Base-by-base conservation (phyloP, 2,329 filamentous ascomycete genomes). In the Ceratocystis variospora region DNA sequence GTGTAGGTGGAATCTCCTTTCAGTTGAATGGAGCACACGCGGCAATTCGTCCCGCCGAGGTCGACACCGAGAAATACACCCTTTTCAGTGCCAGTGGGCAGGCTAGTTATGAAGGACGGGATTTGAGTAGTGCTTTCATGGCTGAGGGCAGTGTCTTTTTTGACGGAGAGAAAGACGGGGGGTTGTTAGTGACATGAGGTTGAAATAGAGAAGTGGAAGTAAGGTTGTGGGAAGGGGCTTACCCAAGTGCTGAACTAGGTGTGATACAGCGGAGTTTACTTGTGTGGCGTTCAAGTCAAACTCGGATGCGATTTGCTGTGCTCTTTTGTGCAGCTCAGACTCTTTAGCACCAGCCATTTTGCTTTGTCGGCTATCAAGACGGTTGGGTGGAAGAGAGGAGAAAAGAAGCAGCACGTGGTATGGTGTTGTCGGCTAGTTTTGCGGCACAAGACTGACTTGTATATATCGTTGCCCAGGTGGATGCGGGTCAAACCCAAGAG, bases 21-120 rank as follows among this genome's bases (percentile, higher is more conserved):
- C 44, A 76, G 57, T 6, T 72, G 65, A 1, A 76, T 71, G 0
- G 72, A 73, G 25, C 73, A 75, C 10, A 75, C 71, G 12, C 74
- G 70, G 45, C 73, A 70, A 44, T 76, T 75, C 5, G 74, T 76
- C 1, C 74, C 74, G 1, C 74, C 74, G 0, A 76, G 70, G 46
- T 76, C 74, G 25, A 76, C 70, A 3, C 73, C 72, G 3, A 76
- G 68, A 41, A 71, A 74, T 1, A 71, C 67, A 5, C 74, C 87
- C 80, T 89, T 88, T 75, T 91, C 88, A 8, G 85, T 87, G 67
- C 88, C 88, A 77, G 89, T 87, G 68, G 88, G 88, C 8, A 91
- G 85, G 5, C 82, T 82, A 1, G 87, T 90, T 62, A 91, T 87
- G 73, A 88, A 91, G 8, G 87, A 89, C 0, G 88, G 88, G 69